Base-by-base conservation (phyloP, 164 flowering plant species). In the Annona squamosa region DNA sequence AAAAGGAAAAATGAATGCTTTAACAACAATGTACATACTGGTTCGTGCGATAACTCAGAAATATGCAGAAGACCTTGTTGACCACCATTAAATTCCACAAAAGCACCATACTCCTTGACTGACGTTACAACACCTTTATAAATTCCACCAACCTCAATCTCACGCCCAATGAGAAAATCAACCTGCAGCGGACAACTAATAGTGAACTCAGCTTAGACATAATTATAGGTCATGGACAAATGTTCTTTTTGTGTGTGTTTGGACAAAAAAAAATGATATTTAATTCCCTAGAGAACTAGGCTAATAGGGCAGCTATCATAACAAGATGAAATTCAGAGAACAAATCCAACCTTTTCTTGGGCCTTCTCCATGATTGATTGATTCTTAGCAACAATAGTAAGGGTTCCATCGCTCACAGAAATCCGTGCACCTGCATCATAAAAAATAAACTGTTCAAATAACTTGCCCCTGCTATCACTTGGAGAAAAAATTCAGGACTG, bases 71-170 rank as follows among this genome's bases (percentile, higher is more conserved):
- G 88, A 47, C 99, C 99, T 75, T 89, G 91, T 75, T 96, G 99
- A 61, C 99, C 98, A 75, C 99, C 99, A 85, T 89, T 93, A 70
- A 96, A 89, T 82, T 96, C 97, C 76, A 96, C 94, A 82, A 96
- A 95, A 52, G 98, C 97, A 72, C 99, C 99, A 81, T 88, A 93
- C 79, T 96, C 98, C 81, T 96, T 93, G 4, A 93, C 71, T 74
- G 98, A 87, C 10, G 84, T 76, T 48, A 96, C 92, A 76, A 87
- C 72, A 52, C 99, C 99, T 82, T 90, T 91, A 76, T 93, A 96
- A 57, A 85, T 73, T 10, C 97, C 91, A 68, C 99, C 99, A 71
- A 90, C 81, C 85, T 87, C 92, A 79, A 96, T 89, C 76, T 90
- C 93, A 74, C 97, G 97, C 1, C 99, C 99, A 77, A 91, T 79